These are phyloP conservation scores for Diutina pseudorugosa DNA, from an alignment of 1,139 yeast genomes.

Conservation along the genomic window DNA sequence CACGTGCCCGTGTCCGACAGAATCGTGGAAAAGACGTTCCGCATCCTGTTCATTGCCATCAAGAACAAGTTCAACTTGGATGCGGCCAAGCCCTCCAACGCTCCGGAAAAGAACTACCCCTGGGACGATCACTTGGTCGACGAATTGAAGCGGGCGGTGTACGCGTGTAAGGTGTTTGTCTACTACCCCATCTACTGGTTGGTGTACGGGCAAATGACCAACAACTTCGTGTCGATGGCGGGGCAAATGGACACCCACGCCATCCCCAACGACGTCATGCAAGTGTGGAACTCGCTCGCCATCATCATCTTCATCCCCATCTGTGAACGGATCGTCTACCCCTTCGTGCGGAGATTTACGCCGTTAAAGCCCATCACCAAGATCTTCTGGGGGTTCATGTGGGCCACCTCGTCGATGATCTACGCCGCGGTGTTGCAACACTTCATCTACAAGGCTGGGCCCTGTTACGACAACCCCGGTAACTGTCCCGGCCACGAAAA, in stretches of 20 bases:
- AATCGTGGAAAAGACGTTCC: constrained; percentile 45
- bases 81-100: constrained; percentile 42
- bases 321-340: constrained; percentile 41
- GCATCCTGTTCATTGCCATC: constrained; percentile 31
- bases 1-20: constrained; percentile 54
- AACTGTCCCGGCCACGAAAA: constrained; percentile 10
- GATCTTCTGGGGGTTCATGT: constrained; percentile 64
- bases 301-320: constrained; percentile 53
- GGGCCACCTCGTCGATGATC: constrained; percentile 59
- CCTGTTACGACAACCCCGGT: constrained; percentile 57
- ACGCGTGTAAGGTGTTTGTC: constrained; percentile 52
- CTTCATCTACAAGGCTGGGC: constrained; percentile 58
- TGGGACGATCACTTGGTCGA: constrained; percentile 56
- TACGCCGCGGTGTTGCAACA: constrained; percentile 78
- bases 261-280: constrained; percentile 56
- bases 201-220: constrained; percentile 55
- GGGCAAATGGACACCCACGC: constrained; percentile 53
- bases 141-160: constrained; percentile 44
- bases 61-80: constrained; percentile 39
- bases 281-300: constrained; percentile 49
- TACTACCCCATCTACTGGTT: constrained; percentile 59
- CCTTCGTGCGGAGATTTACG: constrained; percentile 41
- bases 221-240: constrained; percentile 55
- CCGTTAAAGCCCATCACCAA: constrained; percentile 61
- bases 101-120: constrained; percentile 30